Base-by-base conservation (phyloP, 495 filamentous ascomycete species). In the Penicillium robsamsonii region DNA sequence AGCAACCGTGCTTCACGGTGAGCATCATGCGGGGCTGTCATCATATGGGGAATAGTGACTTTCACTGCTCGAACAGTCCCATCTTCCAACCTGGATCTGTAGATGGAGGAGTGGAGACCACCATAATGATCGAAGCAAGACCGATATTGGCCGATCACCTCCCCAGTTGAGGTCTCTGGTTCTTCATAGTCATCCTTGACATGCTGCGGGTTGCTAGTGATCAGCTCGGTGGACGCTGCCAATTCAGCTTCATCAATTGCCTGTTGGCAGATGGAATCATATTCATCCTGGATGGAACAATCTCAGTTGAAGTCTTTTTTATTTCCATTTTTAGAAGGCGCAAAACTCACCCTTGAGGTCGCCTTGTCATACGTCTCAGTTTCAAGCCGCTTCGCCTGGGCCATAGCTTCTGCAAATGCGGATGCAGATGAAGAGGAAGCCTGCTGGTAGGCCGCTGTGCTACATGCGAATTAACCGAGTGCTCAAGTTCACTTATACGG, bases 31-130 rank as follows among this genome's bases (percentile, higher is more conserved):
- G 94, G 94, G 13, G 88, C 82, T 29, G 81, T 79, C 75, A 87
- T 81, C 18, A 77, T 65, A 48, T 87, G 86, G 15, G 91, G 90
- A 12, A 80, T 84, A 12, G 92, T 96, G 42, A 96, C 83, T 69
- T 98, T 98, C 27, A 98, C 73, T n/a, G 94, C 93, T 8, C 87
- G 78, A 9, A 84, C 42, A 45, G 41, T 72, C 46, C 61, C 71
- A 61, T 74, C 68, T 6, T 65, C 50, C 9, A 44, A 35, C 45
- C 56, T 62, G 7, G 86, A 79, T 60, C 80, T 84, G 74, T 93
- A 97, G 46, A 99, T 85, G 35, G 82, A 82, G 25, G 94, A 94
- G 64, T 91, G 92, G 8, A 94, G 74, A 24, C 95, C 94, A 54
- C 84, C 84, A 50, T 78, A 81, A 61, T 89, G 71, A 68, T 89